Base-by-base conservation (phyloP, 441 rosid genomes). In the Sinapis alba region DNA sequence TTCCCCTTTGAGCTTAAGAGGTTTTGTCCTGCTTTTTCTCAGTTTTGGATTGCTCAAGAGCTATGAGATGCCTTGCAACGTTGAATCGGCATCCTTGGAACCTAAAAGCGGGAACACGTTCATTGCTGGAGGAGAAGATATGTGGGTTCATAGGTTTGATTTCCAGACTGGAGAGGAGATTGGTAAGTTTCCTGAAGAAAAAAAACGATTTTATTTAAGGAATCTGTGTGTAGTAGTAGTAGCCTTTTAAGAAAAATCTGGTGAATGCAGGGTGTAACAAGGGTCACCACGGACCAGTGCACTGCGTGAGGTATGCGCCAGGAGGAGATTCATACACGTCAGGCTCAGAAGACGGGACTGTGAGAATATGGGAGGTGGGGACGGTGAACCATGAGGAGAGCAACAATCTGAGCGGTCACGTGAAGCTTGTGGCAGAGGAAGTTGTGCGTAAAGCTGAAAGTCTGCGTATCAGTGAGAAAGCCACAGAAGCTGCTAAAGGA, bases 241-340 rank as follows among this genome's bases (percentile, higher is more conserved):
- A 68, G 16, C 27, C 34, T 24, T 32, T 13, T 45, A 64, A 57
- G 34, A 45, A 26, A 18, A 77, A 64, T 72, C 56, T 6, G 54
- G 78, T 59, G 57, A 47, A 15, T 83, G 80, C 72, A 96, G 98
- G 89, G 60, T 96, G 98, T 87, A 93, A 96, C 83, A 96, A 96
- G 84, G 99, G 99, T 73, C 99, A 96, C 80, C 99, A 94, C 34
- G 99, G 99, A 76, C 97, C 98, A 54, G 92, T 96, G 34, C 98
- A 96, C 71, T 96, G 98, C n/a, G 83, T 93, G 63, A 89, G 98
- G 54, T 96, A 91, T 79, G 85, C 98, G 0, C 98, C 98, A 6
- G 99, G 88, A 62, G 99, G 98, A 60, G 97, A 90, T 75, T 93
- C 98, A 23, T 93, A 93, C 76, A 96, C 96, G 7, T 93, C 98